phyloP scores from a whole-genome alignment of 2,329 filamentous ascomycete genomes.

The Tolypocladium ovalisporum region DNA sequence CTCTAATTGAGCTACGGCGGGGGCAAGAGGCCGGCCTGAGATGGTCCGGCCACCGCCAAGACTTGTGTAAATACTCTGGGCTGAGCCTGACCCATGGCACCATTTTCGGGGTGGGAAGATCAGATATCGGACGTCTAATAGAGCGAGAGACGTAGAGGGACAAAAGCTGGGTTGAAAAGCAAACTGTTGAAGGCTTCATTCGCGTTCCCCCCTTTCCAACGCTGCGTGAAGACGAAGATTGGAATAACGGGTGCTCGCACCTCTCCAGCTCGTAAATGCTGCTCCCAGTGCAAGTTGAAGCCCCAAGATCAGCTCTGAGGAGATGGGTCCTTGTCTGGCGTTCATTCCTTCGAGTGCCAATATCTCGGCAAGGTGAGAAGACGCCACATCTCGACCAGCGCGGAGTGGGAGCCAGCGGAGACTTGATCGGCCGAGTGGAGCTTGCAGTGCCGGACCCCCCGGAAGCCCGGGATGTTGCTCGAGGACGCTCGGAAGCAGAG shows the following conservation, averaged over 20 bases:
- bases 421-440: background rate
- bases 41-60: background rate
- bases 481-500: background rate
- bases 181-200: background rate
- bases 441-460: background rate
- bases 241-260: background rate
- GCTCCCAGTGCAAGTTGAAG: too few species aligned
- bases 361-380: too few species aligned
- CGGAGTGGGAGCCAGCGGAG: background rate
- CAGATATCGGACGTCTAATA: background rate
- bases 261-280: too few species aligned
- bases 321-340: too few species aligned
- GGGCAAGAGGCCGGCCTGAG: background rate
- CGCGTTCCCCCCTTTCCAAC: background rate
- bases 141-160: background rate
- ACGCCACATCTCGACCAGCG: too few species aligned
- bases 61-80: constrained; percentile 6
- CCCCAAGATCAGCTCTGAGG: too few species aligned
- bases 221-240: background rate
- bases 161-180: background rate
- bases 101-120: background rate
- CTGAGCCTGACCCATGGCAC: background rate
- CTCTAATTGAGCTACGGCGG: constrained; percentile 5
- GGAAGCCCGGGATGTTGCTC: background rate
- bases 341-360: too few species aligned